phyloP scores from a whole-genome alignment of 1,284 basidiomycete species.

The Xerocomus amazonicus region DNA sequence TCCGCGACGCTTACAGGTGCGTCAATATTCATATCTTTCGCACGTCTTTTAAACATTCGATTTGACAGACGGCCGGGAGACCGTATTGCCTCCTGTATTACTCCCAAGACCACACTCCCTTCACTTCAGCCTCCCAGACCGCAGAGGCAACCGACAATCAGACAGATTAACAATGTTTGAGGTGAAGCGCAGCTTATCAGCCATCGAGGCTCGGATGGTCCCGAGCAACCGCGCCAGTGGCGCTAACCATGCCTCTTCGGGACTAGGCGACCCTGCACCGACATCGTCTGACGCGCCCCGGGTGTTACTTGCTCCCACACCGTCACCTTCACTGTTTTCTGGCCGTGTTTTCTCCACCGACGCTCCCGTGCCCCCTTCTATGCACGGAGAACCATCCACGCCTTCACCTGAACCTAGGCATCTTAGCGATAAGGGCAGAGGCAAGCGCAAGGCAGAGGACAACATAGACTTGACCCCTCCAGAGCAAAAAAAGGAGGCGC shows the following conservation, averaged over 20 bases:
- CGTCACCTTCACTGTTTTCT: constrained; percentile 18
- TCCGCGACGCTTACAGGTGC: constrained; percentile 29
- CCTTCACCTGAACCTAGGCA: constrained; percentile 34
- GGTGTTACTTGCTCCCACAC: constrained; percentile 16
- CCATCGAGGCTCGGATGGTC: constrained; percentile 18
- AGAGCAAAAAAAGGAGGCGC: constrained; percentile 41
- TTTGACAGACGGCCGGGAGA: constrained; percentile 17
- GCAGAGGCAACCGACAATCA: constrained; percentile 11
- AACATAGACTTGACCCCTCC: constrained; percentile 46
- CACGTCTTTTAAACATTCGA: neutral
- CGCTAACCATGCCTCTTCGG: constrained; percentile 15
- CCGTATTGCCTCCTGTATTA: neutral
- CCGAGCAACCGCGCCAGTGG: constrained; percentile 13
- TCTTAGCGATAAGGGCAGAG: constrained; percentile 37
- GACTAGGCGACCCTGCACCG: constrained; percentile 17
- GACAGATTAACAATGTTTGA: constrained; percentile 15
- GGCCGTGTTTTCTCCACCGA: constrained; percentile 9
- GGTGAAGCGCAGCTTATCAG: constrained; percentile 29
- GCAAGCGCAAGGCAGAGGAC: constrained; percentile 53
- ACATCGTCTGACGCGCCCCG: constrained; percentile 10
- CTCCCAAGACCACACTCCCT: constrained; percentile 22
- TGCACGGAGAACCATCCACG: constrained; percentile 29
- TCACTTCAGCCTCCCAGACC: constrained; percentile 17
- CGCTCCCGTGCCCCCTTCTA: constrained; percentile 10
- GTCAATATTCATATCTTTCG: neutral